Evolutionary conservation across 129 eudicot genomes (phyloP), one percentile per base, ranked within the genome.

Genomic region (Helianthus tuberosus): DNA sequence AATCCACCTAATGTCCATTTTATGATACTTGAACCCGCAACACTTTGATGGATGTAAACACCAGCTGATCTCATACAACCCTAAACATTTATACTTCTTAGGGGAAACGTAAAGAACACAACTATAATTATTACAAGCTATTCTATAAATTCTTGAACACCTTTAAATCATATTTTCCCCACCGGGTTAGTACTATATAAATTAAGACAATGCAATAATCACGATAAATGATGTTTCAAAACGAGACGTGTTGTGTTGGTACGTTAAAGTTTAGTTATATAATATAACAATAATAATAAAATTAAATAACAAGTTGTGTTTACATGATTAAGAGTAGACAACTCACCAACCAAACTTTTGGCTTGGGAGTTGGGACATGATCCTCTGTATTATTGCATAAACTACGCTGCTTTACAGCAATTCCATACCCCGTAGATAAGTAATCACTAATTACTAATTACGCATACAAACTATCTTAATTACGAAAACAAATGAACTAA

Each of bases 351-450:
- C 54, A 70, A 71, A 8, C 77, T 78, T 71, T 72, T 58, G 15
- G 64, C 15, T 59, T 27, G 32, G 16, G 61, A 62, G 50, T 32
- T 63, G 65, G 67, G 72, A n/a, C 66, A 78, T 77, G 48, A 60
- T 77, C 57, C 54, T 76, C 68, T 68, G 69, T 76, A 68, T n/a
- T n/a, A n/a, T 76, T 49, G 60, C 68, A 46, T 66, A 75, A 43
- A 43, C 49, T 75, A 67, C n/a, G n/a, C 46, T 36, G 75, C 82
- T 78, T 78, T 78, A 78, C 77, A 78, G 67, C 72, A 52, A 53
- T 71, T 41, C 46, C 46, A 20, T 50, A 17, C 62, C 62, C 35
- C 6, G 63, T 59, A n/a, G 32, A 59, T n/a, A 41, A 73, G 32
- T 44, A 72, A 58, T 60, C 66, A 53, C 60, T 6, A 7, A 43